Evolutionary conservation across 164 flowering plant species (phyloP).

Genomic region (Nelumbo lutea): DNA sequence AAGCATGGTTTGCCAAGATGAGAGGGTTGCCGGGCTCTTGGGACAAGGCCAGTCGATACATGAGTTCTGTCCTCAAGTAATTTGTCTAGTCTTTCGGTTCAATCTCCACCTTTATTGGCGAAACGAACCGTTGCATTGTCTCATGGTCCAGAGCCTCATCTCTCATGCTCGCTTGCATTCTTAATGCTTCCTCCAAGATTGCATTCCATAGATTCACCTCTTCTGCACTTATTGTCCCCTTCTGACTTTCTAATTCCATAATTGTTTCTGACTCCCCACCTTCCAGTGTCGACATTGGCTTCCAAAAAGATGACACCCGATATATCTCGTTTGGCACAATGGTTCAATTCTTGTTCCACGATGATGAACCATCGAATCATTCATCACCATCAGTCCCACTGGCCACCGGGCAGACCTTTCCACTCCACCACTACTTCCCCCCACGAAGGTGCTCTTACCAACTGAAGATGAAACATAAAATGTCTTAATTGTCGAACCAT

Average conservation of each 20-base stretch:
- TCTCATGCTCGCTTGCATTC: conserved; percentile 33
- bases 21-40: conserved; percentile 68
- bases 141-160: conserved; percentile 51
- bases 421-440: conserved; percentile 40
- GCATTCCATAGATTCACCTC: conserved; percentile 56
- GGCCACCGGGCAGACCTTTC: conserved; percentile 38
- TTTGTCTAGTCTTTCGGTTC: conserved; percentile 50
- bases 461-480: conserved; percentile 31
- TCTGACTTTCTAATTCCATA: background rate
- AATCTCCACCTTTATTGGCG: conserved; percentile 51
- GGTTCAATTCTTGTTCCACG: no score
- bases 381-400: conserved; percentile 72
- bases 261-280: conserved; percentile 29
- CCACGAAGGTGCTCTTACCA: conserved; percentile 31
- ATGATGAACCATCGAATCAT: conserved; percentile 21
- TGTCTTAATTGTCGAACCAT: conserved; percentile 27
- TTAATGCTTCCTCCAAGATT: conserved; percentile 53
- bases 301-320: conserved; percentile 29
- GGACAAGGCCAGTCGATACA: conserved; percentile 49
- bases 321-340: no score
- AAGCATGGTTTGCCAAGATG: conserved; percentile 76
- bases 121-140: conserved; percentile 46
- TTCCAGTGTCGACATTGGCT: conserved; percentile 18
- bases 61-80: conserved; percentile 51
- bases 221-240: conserved; percentile 22